A percentile compares a stretch with the other conserved stretches of the same genome.
Conservation (phyloP, 2,329 filamentous ascomycete species). For the Neurospora sp. region DNA sequence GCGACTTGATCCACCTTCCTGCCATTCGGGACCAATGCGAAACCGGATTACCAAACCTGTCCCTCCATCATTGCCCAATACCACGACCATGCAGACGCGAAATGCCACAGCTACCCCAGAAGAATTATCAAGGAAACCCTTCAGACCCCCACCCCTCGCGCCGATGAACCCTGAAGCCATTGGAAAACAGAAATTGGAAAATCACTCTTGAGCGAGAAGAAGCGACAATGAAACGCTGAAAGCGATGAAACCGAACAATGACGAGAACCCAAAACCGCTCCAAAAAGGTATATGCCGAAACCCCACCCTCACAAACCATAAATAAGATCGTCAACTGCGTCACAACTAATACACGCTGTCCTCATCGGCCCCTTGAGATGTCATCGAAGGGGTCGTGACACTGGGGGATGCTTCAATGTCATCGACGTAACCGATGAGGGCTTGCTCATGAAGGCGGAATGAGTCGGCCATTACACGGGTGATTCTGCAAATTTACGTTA, state of each 20-base stretch:
- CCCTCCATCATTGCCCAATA: constrained; percentile 36
- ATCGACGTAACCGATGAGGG: constrained; percentile 89
- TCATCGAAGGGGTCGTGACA: constrained; percentile 62
- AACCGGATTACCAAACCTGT: constrained; percentile 28
- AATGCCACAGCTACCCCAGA: constrained; percentile 20
- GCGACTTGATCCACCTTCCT: constrained; percentile 18
- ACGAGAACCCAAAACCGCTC: constrained; percentile 24
- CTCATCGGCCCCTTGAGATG: constrained; percentile 60
- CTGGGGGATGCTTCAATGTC: constrained; percentile 62
- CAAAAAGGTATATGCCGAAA: constrained; percentile 36
- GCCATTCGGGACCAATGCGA: constrained; percentile 25
- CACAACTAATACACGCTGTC: constrained; percentile 57
- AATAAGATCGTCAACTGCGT: constrained; percentile 44
- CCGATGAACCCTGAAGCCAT: constrained; percentile 11
- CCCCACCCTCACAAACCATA: constrained; percentile 23
- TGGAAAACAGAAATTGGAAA: constrained; percentile 1
- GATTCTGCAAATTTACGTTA: constrained; percentile 51
- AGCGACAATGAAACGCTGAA: constrained; percentile 23
- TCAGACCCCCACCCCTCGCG: constrained; percentile 11
- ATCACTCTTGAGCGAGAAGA: constrained; percentile 15
- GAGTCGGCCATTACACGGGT: constrained; percentile 96
- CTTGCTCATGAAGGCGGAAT: constrained; percentile 93
- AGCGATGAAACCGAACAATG: constrained; percentile 11
- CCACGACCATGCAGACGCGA: constrained; percentile 25
- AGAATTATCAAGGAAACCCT: constrained; percentile 18